Conservation (phyloP, 2,329 filamentous ascomycete genomes). For the Calonectria pseudoreteaudii region DNA sequence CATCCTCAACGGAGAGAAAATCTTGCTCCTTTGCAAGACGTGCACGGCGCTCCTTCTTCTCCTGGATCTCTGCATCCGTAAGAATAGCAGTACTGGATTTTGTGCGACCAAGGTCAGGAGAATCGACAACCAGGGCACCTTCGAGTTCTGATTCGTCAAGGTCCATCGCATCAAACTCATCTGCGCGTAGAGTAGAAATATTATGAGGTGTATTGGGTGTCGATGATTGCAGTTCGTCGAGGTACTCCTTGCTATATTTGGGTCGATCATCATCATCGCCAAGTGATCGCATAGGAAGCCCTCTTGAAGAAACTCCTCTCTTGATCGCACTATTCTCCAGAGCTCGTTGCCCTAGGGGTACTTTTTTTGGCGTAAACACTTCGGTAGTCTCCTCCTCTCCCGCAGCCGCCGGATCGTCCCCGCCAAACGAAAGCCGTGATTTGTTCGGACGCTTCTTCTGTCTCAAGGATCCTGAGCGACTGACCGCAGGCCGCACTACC, state of each 20-base stretch:
- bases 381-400: conserved; percentile 63
- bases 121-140: conserved; percentile 73
- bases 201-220: conserved; percentile 86
- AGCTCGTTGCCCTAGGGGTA: conserved; percentile 71
- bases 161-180: conserved; percentile 64
- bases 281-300: conserved; percentile 67
- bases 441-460: conserved; percentile 74
- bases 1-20: conserved; percentile 73
- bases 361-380: conserved; percentile 74
- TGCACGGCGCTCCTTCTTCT: conserved; percentile 91
- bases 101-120: conserved; percentile 45
- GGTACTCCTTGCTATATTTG: conserved; percentile 86
- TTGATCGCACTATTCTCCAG: conserved; percentile 75
- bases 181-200: conserved; percentile 57
- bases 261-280: conserved; percentile 77
- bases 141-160: conserved; percentile 72
- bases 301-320: conserved; percentile 60
- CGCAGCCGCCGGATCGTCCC: conserved; percentile 62
- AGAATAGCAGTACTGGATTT: conserved; percentile 68
- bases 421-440: conserved; percentile 81
- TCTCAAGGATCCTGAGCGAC: conserved; percentile 61
- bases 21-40: conserved; percentile 78
- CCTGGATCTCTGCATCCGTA: conserved; percentile 85
- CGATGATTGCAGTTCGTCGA: conserved; percentile 86
- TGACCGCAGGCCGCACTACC: conserved; percentile 61